Evolutionary conservation across 208 protist genomes (phyloP), one percentile per base, ranked within the genome.

Genomic region (Acanthamoeba royreba): DNA sequence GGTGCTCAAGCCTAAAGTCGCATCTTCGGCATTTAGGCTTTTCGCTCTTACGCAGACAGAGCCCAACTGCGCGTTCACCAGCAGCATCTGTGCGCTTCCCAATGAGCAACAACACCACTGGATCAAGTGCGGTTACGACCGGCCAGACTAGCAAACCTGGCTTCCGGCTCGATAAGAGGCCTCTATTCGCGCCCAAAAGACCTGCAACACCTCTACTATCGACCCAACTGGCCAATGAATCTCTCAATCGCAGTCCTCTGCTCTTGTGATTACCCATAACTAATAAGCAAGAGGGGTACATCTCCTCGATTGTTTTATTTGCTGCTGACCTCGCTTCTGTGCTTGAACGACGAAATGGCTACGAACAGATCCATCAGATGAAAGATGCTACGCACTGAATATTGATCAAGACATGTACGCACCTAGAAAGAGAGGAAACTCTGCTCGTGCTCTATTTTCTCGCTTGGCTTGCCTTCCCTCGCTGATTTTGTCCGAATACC

Each of bases 1-100:
- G 22, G 13, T 38, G 33, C 63, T 55, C 63, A 11, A 28, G 33
- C 63, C 7, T 79, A 79, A 79, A 28, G 17, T n/a, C n/a, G n/a
- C n/a, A n/a, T n/a, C n/a, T n/a, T n/a, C n/a, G n/a, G n/a, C n/a
- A n/a, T n/a, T n/a, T n/a, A 91, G 85, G 85, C 85, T 91, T 91
- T 91, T 91, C 85, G 9, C 53, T 91, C 2, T 11, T 91, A 2
- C 47, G 85, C 31, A 89, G 85, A 69, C 85, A 91, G 19, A 91
- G 85, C 25, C 85, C 85, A 1, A 69, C 42, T 33, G 66, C 17
- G 15, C 49, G 49, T 58, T 13, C 49, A 13, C 15, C 49, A 22
- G 13, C 3, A 74, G 1, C 33, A n/a, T 13, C 58, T 38, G n/a
- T 28, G 5, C 22, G 5, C 5, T n/a, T 8, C 63, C n/a, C n/a